Conservation (phyloP, 345 rosid species). For the Erodium maritimum region DNA sequence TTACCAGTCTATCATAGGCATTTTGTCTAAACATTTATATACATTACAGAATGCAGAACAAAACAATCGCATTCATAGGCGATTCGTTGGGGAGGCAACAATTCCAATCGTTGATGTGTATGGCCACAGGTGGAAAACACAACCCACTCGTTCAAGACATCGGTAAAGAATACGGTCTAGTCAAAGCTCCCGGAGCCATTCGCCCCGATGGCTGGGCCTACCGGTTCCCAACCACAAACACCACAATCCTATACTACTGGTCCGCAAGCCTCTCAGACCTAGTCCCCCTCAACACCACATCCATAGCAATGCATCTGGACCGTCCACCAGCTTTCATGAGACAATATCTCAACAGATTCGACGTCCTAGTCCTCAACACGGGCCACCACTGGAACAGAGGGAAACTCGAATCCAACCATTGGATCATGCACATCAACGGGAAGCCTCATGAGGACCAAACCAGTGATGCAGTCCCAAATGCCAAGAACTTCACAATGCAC, state of each 20-base stretch:
- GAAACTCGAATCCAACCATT: slow-evolving; percentile 49
- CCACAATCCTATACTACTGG: slow-evolving; percentile 70
- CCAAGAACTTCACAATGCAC: slow-evolving; percentile 46
- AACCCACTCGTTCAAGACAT: slow-evolving; percentile 45
- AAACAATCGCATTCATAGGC: slow-evolving; percentile 73
- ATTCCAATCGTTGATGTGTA: slow-evolving; percentile 68
- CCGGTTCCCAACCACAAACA: slow-evolving; percentile 46
- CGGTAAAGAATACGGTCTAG: slow-evolving; percentile 49
- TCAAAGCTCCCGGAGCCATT: slow-evolving; percentile 32
- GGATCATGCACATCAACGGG: slow-evolving; percentile 59
- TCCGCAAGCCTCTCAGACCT: slow-evolving; percentile 51
- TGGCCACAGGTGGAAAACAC: slow-evolving; percentile 55
- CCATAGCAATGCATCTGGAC: slow-evolving; percentile 65
- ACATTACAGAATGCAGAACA: slow-evolving; percentile 53
- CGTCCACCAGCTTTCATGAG: slow-evolving; percentile 61
- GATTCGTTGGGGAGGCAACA: slow-evolving; percentile 79
- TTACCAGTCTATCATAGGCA: too few relatives aligned
- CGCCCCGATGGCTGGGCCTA: slow-evolving; percentile 73
- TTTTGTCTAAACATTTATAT: background rate
- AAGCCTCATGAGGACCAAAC: slow-evolving; percentile 24
- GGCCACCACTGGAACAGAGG: slow-evolving; percentile 89
- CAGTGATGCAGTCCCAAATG: slow-evolving; percentile 30
- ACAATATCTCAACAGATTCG: slow-evolving; percentile 34
- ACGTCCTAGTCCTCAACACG: slow-evolving; percentile 56
- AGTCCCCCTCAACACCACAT: slow-evolving; percentile 30